Evolutionary conservation across 352 stramenopile species (phyloP), one percentile per base, ranked within the genome.

Genomic region (Globisporangium cystogenes): DNA sequence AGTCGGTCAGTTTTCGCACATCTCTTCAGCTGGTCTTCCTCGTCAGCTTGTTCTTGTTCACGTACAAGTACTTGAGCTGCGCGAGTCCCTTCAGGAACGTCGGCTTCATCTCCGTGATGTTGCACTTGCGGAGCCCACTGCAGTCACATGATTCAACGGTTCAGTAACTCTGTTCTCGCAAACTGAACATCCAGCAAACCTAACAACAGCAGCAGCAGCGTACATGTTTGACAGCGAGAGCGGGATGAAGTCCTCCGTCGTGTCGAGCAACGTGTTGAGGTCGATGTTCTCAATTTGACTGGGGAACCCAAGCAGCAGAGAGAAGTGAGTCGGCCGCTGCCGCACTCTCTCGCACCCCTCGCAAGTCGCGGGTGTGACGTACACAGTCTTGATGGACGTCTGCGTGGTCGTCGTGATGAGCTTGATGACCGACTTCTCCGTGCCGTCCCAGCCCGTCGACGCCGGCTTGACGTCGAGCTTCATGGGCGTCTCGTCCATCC

Each of bases 251-350:
- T 75, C 59, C 31, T 64, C 67, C 21, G 47, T 48, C 36, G 52
- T 50, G 55, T 75, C 67, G 39, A 81, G 29, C 21, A 56, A 63
- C 20, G 68, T 45, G 49, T 49, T 64, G 46, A 81, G 21, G 31
- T 81, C 56, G 37, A 81, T 63, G 47, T 81, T 77, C 37, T 74
- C 64, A 48, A 80, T 12, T 4, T 68, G 65, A 36, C 68, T 77
- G 37, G 3, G 1, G 54, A 12, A 21, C 27, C 26, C 42, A 51
- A 60, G 11, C 29, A 33, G 48, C 7, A 41, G 18, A 51, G 29
- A 51, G 29, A 11, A 29, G 29, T 36, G 44, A 48, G 42, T 20
- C 41, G 3, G 23, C 12, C 12, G 39, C 3, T 44, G 4, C 41
- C n/a, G n/a, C n/a, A n/a, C n/a, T 1, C 42, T 47, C 18, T 29